Evolutionary conservation across 2,329 filamentous ascomycete genomes (phyloP), one percentile per base, ranked within the genome.

Genomic region (Nigrospora oryzae): DNA sequence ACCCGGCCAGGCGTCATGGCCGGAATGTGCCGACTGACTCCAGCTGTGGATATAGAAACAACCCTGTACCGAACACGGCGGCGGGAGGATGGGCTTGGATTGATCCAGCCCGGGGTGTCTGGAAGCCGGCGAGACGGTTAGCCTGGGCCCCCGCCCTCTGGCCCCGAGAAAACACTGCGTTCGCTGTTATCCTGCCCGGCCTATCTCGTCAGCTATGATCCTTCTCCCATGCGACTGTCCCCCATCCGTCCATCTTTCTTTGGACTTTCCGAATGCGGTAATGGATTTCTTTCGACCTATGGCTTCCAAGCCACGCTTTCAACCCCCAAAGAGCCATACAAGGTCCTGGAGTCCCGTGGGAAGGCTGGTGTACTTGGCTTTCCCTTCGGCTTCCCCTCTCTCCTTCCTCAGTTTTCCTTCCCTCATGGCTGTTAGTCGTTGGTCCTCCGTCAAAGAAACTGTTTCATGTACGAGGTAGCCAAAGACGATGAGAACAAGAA

Each of bases 231-330:
- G 16, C 36, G 15, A 15, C 40, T 23, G 13, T 36, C 33, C 33
- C 40, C 13, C 33, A 42, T 36, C 33, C 40, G 40, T 42, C 40
- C 33, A 16, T 16, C 12, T 23, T 15, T 42, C 40, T 42, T 42
- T 42, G 33, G 36, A 30, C 40, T 19, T 36, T 36, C 40, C 40
- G 40, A 42, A 42, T 35, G 33, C 40, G 40, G 40, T 36, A 42
- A 42, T 42, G 32, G 17, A 23, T 30, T 23, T 34, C 33, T 42
- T 33, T 36, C 4, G 23, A 7, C 15, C 32, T 2, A 30, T 12
- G 14, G 19, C 40, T 33, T 35, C 40, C 36, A 42, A 42, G 40
- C 40, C 32, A 33, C 36, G 28, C 40, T 17, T 30, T 36, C 32
- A 41, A 13, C 30, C 28, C 19, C 33, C 32, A 42, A 15, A 42